Conservation (phyloP, 768 basidiomycete genomes). For the Collybiopsis confluens region DNA sequence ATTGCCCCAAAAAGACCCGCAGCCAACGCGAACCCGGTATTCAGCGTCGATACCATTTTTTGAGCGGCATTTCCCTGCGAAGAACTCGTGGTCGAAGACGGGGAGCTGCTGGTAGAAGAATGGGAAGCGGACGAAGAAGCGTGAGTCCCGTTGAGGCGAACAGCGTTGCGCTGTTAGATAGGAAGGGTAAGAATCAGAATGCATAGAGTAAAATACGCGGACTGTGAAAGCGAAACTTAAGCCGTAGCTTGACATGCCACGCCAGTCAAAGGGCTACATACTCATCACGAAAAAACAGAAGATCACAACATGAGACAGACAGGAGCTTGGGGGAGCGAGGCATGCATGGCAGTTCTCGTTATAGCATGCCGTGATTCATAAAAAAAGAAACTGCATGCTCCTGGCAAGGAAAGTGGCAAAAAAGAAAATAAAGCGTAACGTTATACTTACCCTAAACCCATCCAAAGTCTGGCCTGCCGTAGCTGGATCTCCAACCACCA, state of each 20-base stretch:
- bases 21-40: no score
- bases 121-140: not conserved
- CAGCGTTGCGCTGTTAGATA: slow-evolving; percentile 2
- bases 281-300: no score
- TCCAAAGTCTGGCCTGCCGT: slow-evolving; percentile 28
- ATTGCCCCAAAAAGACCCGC: no score
- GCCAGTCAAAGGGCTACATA: no score
- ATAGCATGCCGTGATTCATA: not conserved
- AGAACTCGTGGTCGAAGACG: not conserved
- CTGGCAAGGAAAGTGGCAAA: not conserved
- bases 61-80: not conserved
- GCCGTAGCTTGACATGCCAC: no score
- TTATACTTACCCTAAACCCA: slow-evolving; percentile 39
- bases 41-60: no score
- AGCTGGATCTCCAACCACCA: slow-evolving; percentile 34
- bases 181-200: not conserved
- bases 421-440: not conserved
- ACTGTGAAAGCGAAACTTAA: not conserved
- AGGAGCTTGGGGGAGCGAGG: no score
- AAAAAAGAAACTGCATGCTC: no score
- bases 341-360: not conserved
- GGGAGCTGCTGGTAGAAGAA: slow-evolving; percentile 1
- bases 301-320: no score
- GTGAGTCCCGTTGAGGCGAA: slow-evolving; percentile 3
- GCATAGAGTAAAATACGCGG: not conserved